Base-by-base conservation (phyloP, 2,329 filamentous ascomycete genomes). In the Didymella lethalis region DNA sequence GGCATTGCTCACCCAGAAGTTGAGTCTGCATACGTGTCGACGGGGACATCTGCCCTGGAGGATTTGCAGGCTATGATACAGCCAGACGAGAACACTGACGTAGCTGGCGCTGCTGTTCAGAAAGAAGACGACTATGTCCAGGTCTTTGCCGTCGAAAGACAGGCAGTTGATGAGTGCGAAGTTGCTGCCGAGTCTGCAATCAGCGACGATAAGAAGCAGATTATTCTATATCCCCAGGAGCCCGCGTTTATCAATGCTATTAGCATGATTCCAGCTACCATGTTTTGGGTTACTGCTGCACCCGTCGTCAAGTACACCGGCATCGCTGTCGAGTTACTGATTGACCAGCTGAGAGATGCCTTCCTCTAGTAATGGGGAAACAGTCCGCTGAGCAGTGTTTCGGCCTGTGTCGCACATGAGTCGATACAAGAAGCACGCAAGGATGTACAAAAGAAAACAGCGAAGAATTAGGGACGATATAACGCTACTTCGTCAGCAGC, bases 211-310 rank as follows among this genome's bases (percentile, higher is more conserved):
- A 29, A 55, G 11, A 57, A 59, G 26, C 56, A 65, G 25, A 14
- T 62, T 18, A 57, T 63, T 1, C 26, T 58, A 1, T 46, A 55
- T 11, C 40, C 51, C 2, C 61, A 65, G 25, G 47, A 67, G 14
- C 68, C 72, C 16, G 59, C 64, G 18, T 69, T 74, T 50, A 41
- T 74, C 55, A 69, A 60, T 3, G 61, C 70, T 25, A 66, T 74
- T 14, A 62, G 46, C 12, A 61, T 73, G 65, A 53, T 74, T 10
- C 72, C 72, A 7, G 52, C 52, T 18, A 62, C 65, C n/a, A 61
- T 73, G 57, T 67, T 74, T 46, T 73, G 67, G 67, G 51, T 44
- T 8, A 61, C 62, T 31, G 64, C 54, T 11, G 56, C 56, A 29
- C 50, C 56, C 3, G 23, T 59, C 5, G 46, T 59, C 32, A 59